Base-by-base conservation (phyloP, 1,284 basidiomycete genomes). In the Tylopilus sp. region DNA sequence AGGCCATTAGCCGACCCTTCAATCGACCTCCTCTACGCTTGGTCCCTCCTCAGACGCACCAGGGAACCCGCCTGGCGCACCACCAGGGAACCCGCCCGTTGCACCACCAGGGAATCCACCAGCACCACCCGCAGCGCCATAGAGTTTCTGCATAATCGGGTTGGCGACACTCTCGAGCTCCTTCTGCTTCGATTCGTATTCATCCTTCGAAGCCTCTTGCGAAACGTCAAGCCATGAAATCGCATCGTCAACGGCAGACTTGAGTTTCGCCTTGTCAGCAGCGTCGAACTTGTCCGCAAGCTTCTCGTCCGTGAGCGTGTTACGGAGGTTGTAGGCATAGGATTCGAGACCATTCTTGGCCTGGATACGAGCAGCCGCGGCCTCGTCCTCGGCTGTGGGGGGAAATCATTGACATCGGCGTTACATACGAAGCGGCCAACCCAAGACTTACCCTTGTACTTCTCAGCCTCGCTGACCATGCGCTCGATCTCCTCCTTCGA, bases 401-500 rank as follows among this genome's bases (percentile, higher is more conserved):
- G 26, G 19, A 46, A 30, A 46, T 6, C 53, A 55, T 71, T 56
- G 68, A 54, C 39, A 46, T 41, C 53, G 44, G 36, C 15, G 15
- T 21, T 30, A 23, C 39, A 0, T 26, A 19, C 37, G 1, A 43
- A 9, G 34, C 12, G 4, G 29, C 25, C 5, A 8, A 31, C 15
- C 5, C 10, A 48, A 34, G 41, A 42, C 77, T 66, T 71, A 76
- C 81, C 77, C 74, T 89, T 92, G 79, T 92, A 96, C 74, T 92
- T 88, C 82, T 95, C 93, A 53, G 93, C 93, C 63, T 96, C 92
- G 56, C 72, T 66, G 52, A 97, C 87, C 96, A 99, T 98, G 68
- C 91, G 87, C 76, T 98, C 95, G 58, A 98, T 98, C 74, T 98
- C 95, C 73, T 97, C 95, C 79, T 96, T 96, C 63, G 91, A 94